Conservation (phyloP, 495 filamentous ascomycete species). For the Rostrohypoxylon terebratum region DNA sequence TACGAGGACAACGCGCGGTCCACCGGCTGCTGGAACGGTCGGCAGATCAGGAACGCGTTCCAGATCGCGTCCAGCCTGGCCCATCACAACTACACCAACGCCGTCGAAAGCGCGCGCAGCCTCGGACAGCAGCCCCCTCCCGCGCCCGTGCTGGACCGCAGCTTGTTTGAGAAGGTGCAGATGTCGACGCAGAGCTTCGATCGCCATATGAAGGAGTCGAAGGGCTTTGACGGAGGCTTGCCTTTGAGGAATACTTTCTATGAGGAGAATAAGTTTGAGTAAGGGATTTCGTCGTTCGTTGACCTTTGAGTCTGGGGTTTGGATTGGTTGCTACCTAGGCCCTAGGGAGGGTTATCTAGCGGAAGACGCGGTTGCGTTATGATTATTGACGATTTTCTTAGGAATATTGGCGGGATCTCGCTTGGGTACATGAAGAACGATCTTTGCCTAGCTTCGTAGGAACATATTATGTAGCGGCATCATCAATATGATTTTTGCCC, state of each 20-base stretch:
- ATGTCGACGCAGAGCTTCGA: constrained; percentile 53
- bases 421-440: not conserved
- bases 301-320: not conserved
- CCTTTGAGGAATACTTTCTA: constrained; percentile 38
- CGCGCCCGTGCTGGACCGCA: constrained; percentile 45
- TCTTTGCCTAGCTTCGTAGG: not conserved
- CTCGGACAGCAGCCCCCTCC: constrained; percentile 44
- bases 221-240: constrained; percentile 36
- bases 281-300: not conserved
- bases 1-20: constrained; percentile 54
- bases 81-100: constrained; percentile 63
- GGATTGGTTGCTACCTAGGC: not conserved
- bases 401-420: not conserved
- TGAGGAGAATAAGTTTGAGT: constrained; percentile 34
- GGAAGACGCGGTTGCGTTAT: not conserved
- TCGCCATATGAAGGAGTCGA: constrained; percentile 46
- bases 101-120: constrained; percentile 58
- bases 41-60: constrained; percentile 71
- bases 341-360: not conserved
- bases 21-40: constrained; percentile 60
- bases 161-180: constrained; percentile 51
- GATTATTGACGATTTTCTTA: not conserved
- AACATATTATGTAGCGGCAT: not conserved
- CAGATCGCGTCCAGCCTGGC: constrained; percentile 70
- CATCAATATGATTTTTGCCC: not conserved